These are phyloP conservation scores for Geranium brycei DNA, from an alignment of 345 rosid genomes.

Conservation along the genomic window DNA sequence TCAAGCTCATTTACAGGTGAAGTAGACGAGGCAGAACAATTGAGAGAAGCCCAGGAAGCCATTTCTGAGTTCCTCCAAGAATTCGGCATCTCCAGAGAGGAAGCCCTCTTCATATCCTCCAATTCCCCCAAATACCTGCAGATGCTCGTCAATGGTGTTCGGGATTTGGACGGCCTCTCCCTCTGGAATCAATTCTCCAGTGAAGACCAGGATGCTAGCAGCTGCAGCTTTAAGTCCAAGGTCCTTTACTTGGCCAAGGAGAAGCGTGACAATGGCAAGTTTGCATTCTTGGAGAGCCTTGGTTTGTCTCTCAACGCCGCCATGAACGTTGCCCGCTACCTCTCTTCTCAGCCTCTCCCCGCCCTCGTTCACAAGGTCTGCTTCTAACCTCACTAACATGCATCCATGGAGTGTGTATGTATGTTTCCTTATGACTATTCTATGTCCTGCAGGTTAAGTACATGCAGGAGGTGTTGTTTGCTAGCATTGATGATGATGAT, in stretches of 20 bases:
- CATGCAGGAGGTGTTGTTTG: conserved; percentile 69
- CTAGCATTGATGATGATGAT: conserved; percentile 48
- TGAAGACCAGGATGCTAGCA: conserved; percentile 18
- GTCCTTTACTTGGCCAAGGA: conserved; percentile 52
- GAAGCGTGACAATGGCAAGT: conserved; percentile 68
- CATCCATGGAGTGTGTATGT: no score
- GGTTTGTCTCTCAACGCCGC: conserved; percentile 69
- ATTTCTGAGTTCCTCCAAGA: conserved; percentile 38
- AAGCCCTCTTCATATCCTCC: conserved; percentile 32
- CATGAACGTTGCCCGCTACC: conserved; percentile 53
- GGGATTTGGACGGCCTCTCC: conserved; percentile 53
- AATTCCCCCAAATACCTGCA: conserved; percentile 40
- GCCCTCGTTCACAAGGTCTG: conserved; percentile 42
- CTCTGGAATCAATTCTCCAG: conserved; percentile 25
- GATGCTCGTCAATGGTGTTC: conserved; percentile 45
- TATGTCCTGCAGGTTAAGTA: conserved; percentile 68
- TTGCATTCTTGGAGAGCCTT: conserved; percentile 73
- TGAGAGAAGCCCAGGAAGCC: conserved; percentile 28
- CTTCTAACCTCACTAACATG: no score
- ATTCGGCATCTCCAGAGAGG: conserved; percentile 37
- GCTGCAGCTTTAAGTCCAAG: conserved; percentile 46
- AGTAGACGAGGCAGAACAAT: neutral
- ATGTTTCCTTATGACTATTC: conserved; percentile 31
- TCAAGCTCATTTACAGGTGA: no score
- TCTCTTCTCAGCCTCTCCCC: conserved; percentile 47